phyloP scores from a whole-genome alignment of 78 protist genomes.

The Guillardia theta region DNA sequence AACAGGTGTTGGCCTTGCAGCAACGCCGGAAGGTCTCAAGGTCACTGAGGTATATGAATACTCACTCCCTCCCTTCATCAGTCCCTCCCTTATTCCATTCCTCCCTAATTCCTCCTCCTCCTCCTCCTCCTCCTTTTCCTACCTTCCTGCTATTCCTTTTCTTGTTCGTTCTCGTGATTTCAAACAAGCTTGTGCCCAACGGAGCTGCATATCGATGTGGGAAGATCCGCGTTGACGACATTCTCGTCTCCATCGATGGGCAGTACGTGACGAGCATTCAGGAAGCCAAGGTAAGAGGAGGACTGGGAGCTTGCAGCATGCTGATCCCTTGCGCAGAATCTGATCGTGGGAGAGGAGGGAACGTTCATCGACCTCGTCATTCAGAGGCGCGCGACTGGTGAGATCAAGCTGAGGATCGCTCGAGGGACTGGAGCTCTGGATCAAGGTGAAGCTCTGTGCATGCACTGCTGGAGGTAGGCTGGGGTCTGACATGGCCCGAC shows the following conservation, averaged over 20 bases:
- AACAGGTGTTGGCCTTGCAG: slow-evolving; percentile 24
- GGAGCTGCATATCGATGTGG: neutral
- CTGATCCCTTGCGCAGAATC: too few species aligned
- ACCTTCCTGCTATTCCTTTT: neutral
- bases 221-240: neutral
- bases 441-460: neutral
- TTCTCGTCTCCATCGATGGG: neutral
- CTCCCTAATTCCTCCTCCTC: too few species aligned
- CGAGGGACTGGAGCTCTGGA: neutral
- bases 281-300: neutral
- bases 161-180: neutral
- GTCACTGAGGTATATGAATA: neutral
- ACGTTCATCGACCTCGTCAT: neutral
- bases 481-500: too few species aligned
- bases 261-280: neutral
- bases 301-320: too few species aligned
- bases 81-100: too few species aligned
- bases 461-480: too few species aligned
- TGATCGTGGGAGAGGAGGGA: neutral
- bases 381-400: neutral
- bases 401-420: neutral
- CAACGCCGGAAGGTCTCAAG: neutral
- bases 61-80: too few species aligned
- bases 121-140: neutral
- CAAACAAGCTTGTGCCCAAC: neutral